Conservation (phyloP, 441 rosid species). For the Aleurites moluccanus region DNA sequence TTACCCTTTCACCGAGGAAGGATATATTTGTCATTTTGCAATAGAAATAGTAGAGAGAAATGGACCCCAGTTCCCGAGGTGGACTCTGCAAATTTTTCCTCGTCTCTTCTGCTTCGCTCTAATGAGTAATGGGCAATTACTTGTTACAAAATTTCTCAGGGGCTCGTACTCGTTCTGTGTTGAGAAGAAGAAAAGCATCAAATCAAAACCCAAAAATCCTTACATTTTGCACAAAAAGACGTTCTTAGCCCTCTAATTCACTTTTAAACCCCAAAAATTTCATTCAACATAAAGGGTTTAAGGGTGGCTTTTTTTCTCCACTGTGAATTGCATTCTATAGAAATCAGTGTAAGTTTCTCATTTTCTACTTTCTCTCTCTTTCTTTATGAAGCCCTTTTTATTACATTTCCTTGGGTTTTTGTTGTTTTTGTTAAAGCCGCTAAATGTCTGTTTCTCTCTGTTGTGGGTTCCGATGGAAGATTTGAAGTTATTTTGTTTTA, state of each 20-base stretch:
- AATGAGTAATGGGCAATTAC: too few species aligned
- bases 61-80: neutral
- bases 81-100: neutral
- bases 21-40: neutral
- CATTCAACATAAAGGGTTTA: neutral
- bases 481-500: too few species aligned
- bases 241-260: neutral
- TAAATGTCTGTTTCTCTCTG: too few species aligned
- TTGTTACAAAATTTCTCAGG: too few species aligned
- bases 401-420: neutral
- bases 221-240: neutral
- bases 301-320: neutral
- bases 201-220: neutral
- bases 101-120: neutral
- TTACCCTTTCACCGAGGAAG: neutral
- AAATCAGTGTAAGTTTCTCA: neutral
- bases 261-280: neutral
- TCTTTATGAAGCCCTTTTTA: neutral
- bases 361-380: neutral
- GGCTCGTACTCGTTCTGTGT: neutral
- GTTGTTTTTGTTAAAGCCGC: neutral
- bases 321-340: neutral
- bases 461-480: too few species aligned
- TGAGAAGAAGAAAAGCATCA: neutral
- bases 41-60: neutral